Percentiles rank a stretch among this genome's conserved stretches.
These are phyloP conservation scores for Wolfiporia cocos DNA, from an alignment of 1,284 basidiomycete genomes.

Conservation along the genomic window DNA sequence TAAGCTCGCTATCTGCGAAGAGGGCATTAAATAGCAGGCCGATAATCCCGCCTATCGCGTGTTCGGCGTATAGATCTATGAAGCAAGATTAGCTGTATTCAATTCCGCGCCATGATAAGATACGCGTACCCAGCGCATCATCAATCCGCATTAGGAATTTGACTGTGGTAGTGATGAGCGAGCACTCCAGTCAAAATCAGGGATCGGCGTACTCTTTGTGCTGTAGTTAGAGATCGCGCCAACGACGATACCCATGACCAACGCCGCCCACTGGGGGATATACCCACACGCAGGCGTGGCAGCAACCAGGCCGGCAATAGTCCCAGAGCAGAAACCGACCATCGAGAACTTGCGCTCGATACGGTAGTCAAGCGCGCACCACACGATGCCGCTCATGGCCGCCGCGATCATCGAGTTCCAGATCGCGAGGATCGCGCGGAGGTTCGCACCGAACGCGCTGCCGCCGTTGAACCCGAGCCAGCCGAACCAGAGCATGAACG, in stretches of 20 bases:
- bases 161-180: slow-evolving; percentile 33
- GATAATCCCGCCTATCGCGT: slow-evolving; percentile 86
- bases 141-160: slow-evolving; percentile 68
- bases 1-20: slow-evolving; percentile 64
- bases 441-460: slow-evolving; percentile 86
- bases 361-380: slow-evolving; percentile 85
- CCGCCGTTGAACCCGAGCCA: slow-evolving; percentile 71
- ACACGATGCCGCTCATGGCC: slow-evolving; percentile 76
- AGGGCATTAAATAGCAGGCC: slow-evolving; percentile 77
- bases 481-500: slow-evolving; percentile 88
- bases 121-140: slow-evolving; percentile 52
- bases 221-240: slow-evolving; percentile 82
- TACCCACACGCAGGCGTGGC: slow-evolving; percentile 78
- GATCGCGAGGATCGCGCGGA: slow-evolving; percentile 82
- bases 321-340: slow-evolving; percentile 84
- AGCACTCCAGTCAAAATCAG: slow-evolving; percentile 7
- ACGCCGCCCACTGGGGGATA: slow-evolving; percentile 61
- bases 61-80: slow-evolving; percentile 80
- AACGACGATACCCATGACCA: slow-evolving; percentile 74
- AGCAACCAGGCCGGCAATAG: slow-evolving; percentile 87
- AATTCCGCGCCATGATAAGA: neutral
- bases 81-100: neutral
- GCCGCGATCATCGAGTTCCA: slow-evolving; percentile 87
- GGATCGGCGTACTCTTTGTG: slow-evolving; percentile 64
- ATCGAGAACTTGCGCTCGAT: slow-evolving; percentile 78